Base-by-base conservation (phyloP, 1,284 basidiomycete species). In the Sporisorium exsertum region DNA sequence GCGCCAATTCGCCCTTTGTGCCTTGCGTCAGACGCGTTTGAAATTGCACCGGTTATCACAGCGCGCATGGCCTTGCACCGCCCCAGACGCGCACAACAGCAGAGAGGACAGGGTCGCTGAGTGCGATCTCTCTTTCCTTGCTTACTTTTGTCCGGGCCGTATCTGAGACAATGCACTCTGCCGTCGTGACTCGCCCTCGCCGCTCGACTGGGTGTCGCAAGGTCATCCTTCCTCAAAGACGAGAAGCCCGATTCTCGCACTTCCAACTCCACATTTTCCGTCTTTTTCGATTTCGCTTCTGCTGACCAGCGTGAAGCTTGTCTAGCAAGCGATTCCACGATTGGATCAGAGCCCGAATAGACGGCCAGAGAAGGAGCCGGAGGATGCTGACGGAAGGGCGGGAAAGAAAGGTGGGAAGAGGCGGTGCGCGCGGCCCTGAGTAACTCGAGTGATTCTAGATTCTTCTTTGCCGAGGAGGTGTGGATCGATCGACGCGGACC, bases 401-500 rank as follows among this genome's bases (percentile, higher is more conserved):
- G 20, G 20, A 37, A 35, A 26, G 13, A 37, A 13, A 37, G 33
- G 51, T 15, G 33, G 35, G 24, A 53, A 6, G 22, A 53, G 52
- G 52, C 52, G 52, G 52, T 42, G 52, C 35, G 13, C 45, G 26
- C 9, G 6, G 20, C 22, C 2, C 40, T 20, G n/a, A 3, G n/a
- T 20, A 16, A n/a, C n/a, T n/a, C n/a, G n/a, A 20, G 37, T n/a
- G 26, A 59, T 57, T 61, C 65, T 61, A 61, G 65, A 67, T 47
- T 45, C 50, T 12, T 16, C 32, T 47, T 58, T 58, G 50, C 59
- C 65, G 65, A 68, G 57, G 22, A 58, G 54, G 59, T 45, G 55
- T 27, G 50, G 50, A 68, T 58, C 59, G 66, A 68, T 63, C 66
- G 66, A 68, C 60, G 16, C 27, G 51, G 66, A 68, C 60, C 66